Base-by-base conservation (phyloP, 495 filamentous ascomycete genomes). In the Echria macrotheca region DNA sequence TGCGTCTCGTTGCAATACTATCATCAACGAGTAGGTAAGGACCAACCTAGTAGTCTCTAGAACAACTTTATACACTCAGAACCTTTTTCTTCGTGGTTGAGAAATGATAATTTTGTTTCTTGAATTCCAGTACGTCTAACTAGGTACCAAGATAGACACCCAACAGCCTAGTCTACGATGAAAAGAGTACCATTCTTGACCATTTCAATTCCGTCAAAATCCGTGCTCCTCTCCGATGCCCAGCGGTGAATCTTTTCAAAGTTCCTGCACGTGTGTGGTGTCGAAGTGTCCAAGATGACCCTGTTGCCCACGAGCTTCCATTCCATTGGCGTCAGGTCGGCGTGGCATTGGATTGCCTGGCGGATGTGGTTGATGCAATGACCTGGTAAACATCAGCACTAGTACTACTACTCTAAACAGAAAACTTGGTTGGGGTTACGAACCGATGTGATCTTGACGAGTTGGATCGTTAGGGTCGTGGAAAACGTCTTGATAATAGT, bases 311-410 rank as follows among this genome's bases (percentile, higher is more conserved):
- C 57, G 38, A 58, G 59, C 44, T 58, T 52, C 17, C 47, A 44
- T 4, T 60, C 52, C 53, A 58, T 61, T 31, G 55, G 50, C 50
- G 59, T 66, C 31, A 66, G 58, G 33, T 60, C 52, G 5, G 54
- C 54, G 0, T 53, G 55, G 42, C 60, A 55, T 23, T 58, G 49
- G 2, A 50, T 19, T 15, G 54, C 56, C 29, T 45, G 59, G 15
- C 57, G 66, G 48, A 72, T 67, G 18, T 55, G 67, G 35, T 61
- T 65, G 44, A 68, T 47, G 44, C 44, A 47, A 24, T 47, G 44
- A 5, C 44, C 44, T 47, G 6, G 28, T 7, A 31, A n/a, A n/a
- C n/a, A n/a, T n/a, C n/a, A 7, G 28, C 7, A 12, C 28, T 31
- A 12, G 6, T 31, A 31, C 7, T 12, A 7, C 28, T 31, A 7